Evolutionary conservation across 768 basidiomycete species (phyloP).

Genomic region (Serendipita indica): DNA sequence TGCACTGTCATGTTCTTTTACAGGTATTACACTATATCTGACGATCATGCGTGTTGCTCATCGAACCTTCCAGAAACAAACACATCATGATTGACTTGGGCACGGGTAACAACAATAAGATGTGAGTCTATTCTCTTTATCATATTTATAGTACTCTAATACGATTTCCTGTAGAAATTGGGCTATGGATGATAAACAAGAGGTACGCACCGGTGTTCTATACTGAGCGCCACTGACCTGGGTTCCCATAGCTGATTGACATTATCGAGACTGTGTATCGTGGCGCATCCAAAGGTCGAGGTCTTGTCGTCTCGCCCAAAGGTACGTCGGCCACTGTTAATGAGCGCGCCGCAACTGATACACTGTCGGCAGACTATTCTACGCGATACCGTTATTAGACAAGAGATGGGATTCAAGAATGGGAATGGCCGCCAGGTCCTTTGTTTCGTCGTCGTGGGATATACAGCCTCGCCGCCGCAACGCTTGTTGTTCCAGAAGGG

Average conservation of each 20-base stretch:
- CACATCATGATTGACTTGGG: constrained; percentile 99
- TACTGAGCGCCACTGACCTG: constrained; percentile 8
- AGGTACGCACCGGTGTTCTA: constrained; percentile 36
- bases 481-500: too few species aligned
- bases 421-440: background rate
- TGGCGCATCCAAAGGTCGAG: constrained; percentile 92
- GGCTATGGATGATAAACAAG: constrained; percentile 98
- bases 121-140: constrained; percentile 38
- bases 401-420: background rate
- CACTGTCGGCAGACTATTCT: constrained; percentile 46
- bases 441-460: background rate
- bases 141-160: background rate
- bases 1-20: constrained; percentile 99
- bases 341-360: background rate
- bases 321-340: constrained; percentile 32
- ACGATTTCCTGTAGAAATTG: constrained; percentile 54
- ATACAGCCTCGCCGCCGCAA: background rate
- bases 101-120: constrained; percentile 99
- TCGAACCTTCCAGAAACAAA: constrained; percentile 53
- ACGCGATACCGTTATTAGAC: constrained; percentile 64
- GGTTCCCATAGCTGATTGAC: constrained; percentile 61
- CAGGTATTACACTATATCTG: too few species aligned
- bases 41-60: constrained; percentile 10
- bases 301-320: constrained; percentile 94
- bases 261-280: constrained; percentile 97